Evolutionary conservation across 345 rosid species (phyloP).

Genomic region (Xanthoceras sorbifolium): DNA sequence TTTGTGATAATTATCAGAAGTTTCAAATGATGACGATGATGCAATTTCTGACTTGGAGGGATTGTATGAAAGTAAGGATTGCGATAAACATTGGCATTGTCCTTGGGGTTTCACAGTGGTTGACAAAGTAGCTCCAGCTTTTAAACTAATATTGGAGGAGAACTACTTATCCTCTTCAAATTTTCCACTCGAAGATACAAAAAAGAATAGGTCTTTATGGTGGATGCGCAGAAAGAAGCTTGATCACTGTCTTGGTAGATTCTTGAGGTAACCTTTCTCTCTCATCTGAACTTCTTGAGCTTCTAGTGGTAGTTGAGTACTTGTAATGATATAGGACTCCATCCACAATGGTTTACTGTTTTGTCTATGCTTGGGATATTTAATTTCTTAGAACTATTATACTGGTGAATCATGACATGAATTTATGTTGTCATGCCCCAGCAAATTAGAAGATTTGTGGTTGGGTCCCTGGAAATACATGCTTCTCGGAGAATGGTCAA

Average conservation of each 20-base stretch:
- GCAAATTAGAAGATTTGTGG: conserved; percentile 86
- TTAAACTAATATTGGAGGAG: conserved; percentile 75
- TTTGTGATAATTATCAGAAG: conserved; percentile 30
- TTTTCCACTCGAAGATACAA: conserved; percentile 56
- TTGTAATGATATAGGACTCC: neutral
- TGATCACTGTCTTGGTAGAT: conserved; percentile 64
- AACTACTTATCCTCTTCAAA: conserved; percentile 57
- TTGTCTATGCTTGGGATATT: neutral
- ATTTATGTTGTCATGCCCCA: conserved; percentile 31
- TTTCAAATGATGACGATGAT: conserved; percentile 47
- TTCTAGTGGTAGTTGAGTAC: neutral
- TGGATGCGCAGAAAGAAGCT: conserved; percentile 79
- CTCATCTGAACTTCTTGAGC: neutral
- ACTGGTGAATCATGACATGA: conserved; percentile 13
- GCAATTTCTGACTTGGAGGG: conserved; percentile 34
- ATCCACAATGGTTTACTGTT: neutral
- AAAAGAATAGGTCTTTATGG: conserved; percentile 60
- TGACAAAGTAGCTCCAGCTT: conserved; percentile 79
- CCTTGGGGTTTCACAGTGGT: conserved; percentile 77
- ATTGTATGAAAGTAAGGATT: conserved; percentile 30
- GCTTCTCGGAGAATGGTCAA: conserved; percentile 64
- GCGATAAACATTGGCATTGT: conserved; percentile 67
- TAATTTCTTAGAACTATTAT: neutral
- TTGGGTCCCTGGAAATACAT: conserved; percentile 79
- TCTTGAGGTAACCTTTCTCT: conserved; percentile 57